These are phyloP conservation scores for Apiotrichum porosum DNA, from an alignment of 1,284 basidiomycete genomes.

Conservation along the genomic window DNA sequence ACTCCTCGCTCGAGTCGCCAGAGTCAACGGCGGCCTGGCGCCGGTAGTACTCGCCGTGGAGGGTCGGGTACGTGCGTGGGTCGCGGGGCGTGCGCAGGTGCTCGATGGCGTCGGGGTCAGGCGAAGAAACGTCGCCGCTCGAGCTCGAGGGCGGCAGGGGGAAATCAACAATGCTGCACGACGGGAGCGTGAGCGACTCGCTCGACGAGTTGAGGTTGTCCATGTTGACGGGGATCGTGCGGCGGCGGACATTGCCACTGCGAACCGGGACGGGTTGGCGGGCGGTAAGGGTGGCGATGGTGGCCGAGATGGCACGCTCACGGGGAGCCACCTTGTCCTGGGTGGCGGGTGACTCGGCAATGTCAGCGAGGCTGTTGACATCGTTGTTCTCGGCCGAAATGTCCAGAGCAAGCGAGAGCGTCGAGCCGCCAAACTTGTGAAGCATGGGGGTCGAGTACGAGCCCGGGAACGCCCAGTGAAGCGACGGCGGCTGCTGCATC, in stretches of 20 bases:
- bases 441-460: slow-evolving; percentile 21
- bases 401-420: slow-evolving; percentile 16
- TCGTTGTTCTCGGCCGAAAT: slow-evolving; percentile 8
- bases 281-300: slow-evolving; percentile 7
- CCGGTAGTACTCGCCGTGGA: slow-evolving; percentile 3
- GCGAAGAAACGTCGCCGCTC: slow-evolving; percentile 12
- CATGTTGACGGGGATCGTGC: slow-evolving; percentile 15
- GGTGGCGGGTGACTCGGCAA: slow-evolving; percentile 7
- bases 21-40: neutral
- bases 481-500: slow-evolving; percentile 15
- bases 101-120: slow-evolving; percentile 19
- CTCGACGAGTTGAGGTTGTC: slow-evolving; percentile 17
- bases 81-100: slow-evolving; percentile 18
- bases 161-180: slow-evolving; percentile 13
- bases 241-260: neutral
- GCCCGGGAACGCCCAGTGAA: slow-evolving; percentile 21
- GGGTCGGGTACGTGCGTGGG: slow-evolving; percentile 2
- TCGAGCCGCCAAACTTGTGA: slow-evolving; percentile 21
- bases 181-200: slow-evolving; percentile 13
- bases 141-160: slow-evolving; percentile 20
- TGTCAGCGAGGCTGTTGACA: slow-evolving; percentile 1
- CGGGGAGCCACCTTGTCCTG: neutral
- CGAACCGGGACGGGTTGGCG: neutral
- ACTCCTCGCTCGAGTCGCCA: slow-evolving; percentile 7
- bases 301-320: slow-evolving; percentile 12